Conservation (phyloP, 1,284 basidiomycete species). For the Moesziomyces sp. region DNA sequence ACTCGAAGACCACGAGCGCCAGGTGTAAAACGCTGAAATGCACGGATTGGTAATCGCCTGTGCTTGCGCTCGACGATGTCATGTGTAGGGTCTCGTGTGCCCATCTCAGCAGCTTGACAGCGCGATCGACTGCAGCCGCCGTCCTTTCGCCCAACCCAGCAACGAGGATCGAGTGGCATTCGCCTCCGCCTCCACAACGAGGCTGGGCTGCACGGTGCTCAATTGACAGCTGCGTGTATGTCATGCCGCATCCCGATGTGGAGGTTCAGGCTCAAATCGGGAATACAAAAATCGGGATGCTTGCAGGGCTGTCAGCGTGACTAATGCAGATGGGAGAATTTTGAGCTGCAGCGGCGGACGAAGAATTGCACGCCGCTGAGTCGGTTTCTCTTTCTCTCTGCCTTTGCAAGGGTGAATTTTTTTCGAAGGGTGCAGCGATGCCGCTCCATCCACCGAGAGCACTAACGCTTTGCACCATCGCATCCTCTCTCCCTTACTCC, state of each 20-base stretch:
- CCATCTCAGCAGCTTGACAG: too few species aligned
- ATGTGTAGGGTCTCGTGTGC: conserved; percentile 9
- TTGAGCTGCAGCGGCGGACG: not conserved
- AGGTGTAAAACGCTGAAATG: too few species aligned
- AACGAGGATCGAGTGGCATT: conserved; percentile 6
- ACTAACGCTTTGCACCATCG: not conserved
- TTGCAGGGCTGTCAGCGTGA: conserved; percentile 15
- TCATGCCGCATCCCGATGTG: conserved; percentile 45
- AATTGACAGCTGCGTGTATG: conserved; percentile 14
- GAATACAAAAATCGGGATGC: too few species aligned
- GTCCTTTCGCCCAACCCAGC: not conserved
- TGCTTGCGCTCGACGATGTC: conserved; percentile 3
- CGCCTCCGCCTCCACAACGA: conserved; percentile 3
- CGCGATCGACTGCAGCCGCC: not conserved
- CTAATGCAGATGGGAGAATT: conserved; percentile 17
- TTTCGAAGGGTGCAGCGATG: not conserved
- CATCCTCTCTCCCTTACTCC: conserved; percentile 8
- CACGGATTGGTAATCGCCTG: conserved; percentile 18
- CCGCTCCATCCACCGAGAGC: not conserved
- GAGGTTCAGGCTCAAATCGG: not conserved
- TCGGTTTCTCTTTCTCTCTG: too few species aligned
- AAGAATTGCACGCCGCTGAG: too few species aligned
- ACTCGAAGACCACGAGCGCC: too few species aligned
- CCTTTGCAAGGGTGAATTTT: conserved; percentile 1
- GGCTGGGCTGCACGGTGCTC: too few species aligned